A percentile compares a stretch with the other conserved stretches of the same genome.
Evolutionary conservation across 148 eudicot genomes (phyloP).

Genomic region (Nyssa sinensis): DNA sequence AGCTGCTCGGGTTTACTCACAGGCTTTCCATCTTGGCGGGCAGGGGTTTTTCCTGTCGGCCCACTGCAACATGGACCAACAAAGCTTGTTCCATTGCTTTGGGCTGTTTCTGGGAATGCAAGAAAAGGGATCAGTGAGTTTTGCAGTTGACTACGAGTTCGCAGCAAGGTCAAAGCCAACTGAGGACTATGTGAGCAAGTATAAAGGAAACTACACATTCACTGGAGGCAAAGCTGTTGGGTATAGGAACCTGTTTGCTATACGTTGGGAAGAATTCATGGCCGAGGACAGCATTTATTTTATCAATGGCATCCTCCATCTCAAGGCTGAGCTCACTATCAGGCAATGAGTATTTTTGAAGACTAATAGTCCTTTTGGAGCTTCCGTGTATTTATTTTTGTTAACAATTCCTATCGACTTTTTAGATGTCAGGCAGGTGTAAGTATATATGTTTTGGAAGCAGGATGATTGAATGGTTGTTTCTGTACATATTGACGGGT

Average conservation of each 20-base stretch:
- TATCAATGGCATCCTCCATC: conserved; percentile 56
- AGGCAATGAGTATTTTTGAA: conserved; percentile 22
- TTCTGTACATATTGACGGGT: no score
- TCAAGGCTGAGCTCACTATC: conserved; percentile 65
- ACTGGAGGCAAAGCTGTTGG: conserved; percentile 78
- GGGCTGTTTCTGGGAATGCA: conserved; percentile 85
- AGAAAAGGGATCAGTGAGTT: conserved; percentile 58
- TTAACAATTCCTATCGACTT: not conserved
- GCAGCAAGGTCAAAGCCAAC: conserved; percentile 47
- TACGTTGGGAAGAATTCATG: conserved; percentile 60
- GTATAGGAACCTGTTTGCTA: conserved; percentile 59
- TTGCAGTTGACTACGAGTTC: conserved; percentile 63
- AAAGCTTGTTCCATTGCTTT: conserved; percentile 57
- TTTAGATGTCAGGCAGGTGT: conserved; percentile 4
- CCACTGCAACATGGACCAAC: conserved; percentile 76
- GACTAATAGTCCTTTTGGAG: not conserved
- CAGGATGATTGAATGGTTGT: not conserved
- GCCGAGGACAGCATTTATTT: conserved; percentile 63
- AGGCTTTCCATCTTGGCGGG: conserved; percentile 67
- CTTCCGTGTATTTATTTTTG: not conserved
- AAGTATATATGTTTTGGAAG: not conserved
- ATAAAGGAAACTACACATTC: conserved; percentile 58
- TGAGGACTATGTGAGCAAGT: conserved; percentile 50
- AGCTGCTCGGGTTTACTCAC: conserved; percentile 59
- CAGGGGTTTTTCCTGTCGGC: conserved; percentile 74